phyloP scores from a whole-genome alignment of 352 stramenopile genomes.

The Pythium aquatile region DNA sequence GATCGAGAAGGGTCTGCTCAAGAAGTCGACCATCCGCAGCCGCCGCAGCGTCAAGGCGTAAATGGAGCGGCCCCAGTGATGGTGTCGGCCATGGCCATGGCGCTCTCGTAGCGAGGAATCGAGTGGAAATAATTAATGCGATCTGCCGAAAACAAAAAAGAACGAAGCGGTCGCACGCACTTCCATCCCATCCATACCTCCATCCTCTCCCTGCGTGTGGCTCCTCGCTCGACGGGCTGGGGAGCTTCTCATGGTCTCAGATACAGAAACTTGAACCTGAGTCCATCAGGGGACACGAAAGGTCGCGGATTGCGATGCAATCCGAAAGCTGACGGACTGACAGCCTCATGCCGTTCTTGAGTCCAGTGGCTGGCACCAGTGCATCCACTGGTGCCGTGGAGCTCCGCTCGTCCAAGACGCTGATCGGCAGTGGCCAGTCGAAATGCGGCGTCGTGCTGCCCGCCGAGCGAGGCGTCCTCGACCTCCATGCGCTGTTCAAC shows the following conservation, averaged over 20 bases:
- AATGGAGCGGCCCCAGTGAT: conserved; percentile 18
- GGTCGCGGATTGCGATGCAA: conserved; percentile 4
- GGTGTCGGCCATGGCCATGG: conserved; percentile 11
- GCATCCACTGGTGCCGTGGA: conserved; percentile 25
- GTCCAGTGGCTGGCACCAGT: not conserved
- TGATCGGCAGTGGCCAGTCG: conserved; percentile 41
- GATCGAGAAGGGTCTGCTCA: conserved; percentile 85
- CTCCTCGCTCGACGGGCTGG: not conserved
- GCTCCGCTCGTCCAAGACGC: conserved; percentile 57
- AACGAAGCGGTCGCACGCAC: not conserved
- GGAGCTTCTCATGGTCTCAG: not conserved
- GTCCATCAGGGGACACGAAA: conserved; percentile 8
- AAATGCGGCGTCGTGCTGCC: conserved; percentile 66
- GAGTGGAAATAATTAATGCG: conserved; percentile 37
- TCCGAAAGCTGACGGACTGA: not conserved
- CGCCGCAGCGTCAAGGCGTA: conserved; percentile 76
- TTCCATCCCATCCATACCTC: conserved; percentile 1
- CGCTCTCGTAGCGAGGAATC: conserved; percentile 19
- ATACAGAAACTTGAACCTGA: conserved; percentile 10
- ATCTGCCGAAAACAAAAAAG: conserved; percentile 24
- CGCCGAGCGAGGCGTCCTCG: conserved; percentile 32
- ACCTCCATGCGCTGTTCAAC: conserved; percentile 58
- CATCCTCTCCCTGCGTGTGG: not conserved
- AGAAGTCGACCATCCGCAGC: conserved; percentile 84
- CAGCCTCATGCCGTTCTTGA: conserved; percentile 46